phyloP scores from a whole-genome alignment of 768 basidiomycete species.

The Naematelia aurantialba region DNA sequence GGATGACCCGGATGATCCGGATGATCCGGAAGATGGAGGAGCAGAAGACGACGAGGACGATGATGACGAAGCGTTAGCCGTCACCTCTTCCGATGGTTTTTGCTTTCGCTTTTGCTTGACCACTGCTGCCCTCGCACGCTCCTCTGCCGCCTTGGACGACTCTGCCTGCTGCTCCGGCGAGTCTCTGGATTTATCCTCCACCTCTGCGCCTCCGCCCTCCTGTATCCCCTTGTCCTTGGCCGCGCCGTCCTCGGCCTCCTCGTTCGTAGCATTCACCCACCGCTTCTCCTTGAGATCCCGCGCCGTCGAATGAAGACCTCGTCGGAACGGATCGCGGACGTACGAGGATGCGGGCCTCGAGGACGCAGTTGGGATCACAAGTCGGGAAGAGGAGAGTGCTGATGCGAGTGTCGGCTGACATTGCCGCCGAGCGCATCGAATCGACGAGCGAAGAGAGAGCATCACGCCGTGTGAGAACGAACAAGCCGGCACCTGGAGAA shows the following conservation, averaged over 20 bases:
- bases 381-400: constrained; percentile 11
- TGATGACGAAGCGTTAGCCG: constrained; percentile 11
- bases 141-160: constrained; percentile 27
- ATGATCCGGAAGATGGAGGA: constrained; percentile 9
- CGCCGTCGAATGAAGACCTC: constrained; percentile 21
- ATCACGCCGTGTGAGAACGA: too few relatives aligned
- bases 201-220: constrained; percentile 4
- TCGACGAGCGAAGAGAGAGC: constrained; percentile 29
- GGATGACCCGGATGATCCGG: too few relatives aligned
- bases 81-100: constrained; percentile 5
- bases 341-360: background rate
- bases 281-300: constrained; percentile 26
- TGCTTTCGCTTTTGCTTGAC: constrained; percentile 5
- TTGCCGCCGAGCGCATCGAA: constrained; percentile 27
- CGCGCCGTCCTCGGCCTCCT: constrained; percentile 10
- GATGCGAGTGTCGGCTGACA: constrained; percentile 29
- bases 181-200: constrained; percentile 10
- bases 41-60: constrained; percentile 17
- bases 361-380: constrained; percentile 12
- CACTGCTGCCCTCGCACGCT: constrained; percentile 2
- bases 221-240: background rate
- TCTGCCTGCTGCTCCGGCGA: constrained; percentile 15
- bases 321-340: constrained; percentile 3
- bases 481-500: background rate
- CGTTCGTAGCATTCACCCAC: constrained; percentile 34